phyloP scores from a whole-genome alignment of 1,139 yeast species.

The Yamadazyma aaseri region DNA sequence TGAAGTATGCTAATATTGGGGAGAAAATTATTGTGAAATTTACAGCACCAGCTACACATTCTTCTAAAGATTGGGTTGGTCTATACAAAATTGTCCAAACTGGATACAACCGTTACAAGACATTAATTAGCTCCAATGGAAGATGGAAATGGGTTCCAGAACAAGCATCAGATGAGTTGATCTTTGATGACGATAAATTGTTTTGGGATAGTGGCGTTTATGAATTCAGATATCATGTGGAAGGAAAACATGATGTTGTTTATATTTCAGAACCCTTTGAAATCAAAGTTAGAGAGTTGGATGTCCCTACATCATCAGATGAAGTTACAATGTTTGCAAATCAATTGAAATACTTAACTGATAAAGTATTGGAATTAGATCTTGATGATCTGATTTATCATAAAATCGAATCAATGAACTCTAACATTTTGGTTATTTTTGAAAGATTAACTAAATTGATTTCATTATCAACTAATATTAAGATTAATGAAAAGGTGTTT shows the following conservation, averaged over 20 bases:
- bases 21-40: constrained; percentile 56
- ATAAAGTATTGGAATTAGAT: constrained; percentile 28
- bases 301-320: constrained; percentile 30
- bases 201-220: constrained; percentile 73
- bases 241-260: constrained; percentile 69
- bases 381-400: constrained; percentile 28
- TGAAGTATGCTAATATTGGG: constrained; percentile 41
- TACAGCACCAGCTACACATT: constrained; percentile 50
- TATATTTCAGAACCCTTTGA: constrained; percentile 72
- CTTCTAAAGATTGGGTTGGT: constrained; percentile 73
- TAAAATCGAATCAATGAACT: constrained; percentile 23
- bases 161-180: constrained; percentile 45
- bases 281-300: constrained; percentile 44
- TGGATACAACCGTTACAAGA: constrained; percentile 55
- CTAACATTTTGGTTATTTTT: constrained; percentile 33
- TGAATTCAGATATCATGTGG: constrained; percentile 74
- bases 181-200: constrained; percentile 50
- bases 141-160: constrained; percentile 62
- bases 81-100: constrained; percentile 67
- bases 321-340: constrained; percentile 29
- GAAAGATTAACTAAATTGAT: constrained; percentile 34
- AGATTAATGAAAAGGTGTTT: constrained; percentile 39
- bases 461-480: constrained; percentile 37
- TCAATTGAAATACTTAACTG: constrained; percentile 32
- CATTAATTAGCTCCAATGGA: constrained; percentile 64